These are phyloP conservation scores for Fusarium brevicatenulatum DNA, from an alignment of 2,329 filamentous ascomycete genomes.

Conservation along the genomic window DNA sequence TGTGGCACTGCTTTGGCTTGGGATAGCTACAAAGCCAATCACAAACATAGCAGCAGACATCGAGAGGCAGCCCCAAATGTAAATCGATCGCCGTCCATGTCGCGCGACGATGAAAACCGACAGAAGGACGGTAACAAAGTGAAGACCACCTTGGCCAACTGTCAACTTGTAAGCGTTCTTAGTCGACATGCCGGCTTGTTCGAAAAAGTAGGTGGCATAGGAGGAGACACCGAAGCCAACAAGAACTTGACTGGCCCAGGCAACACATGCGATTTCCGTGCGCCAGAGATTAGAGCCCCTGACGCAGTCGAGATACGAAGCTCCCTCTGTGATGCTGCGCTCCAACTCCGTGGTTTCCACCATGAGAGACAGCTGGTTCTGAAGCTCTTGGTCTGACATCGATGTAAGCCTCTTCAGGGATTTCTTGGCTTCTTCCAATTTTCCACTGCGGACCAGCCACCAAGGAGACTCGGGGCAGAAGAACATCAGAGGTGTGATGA, in stretches of 20 bases:
- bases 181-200: background rate
- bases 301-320: conserved; percentile 51
- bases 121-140: background rate
- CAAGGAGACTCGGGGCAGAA: conserved; percentile 50
- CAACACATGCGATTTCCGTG: conserved; percentile 53
- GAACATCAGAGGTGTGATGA: conserved; percentile 42
- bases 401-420: background rate
- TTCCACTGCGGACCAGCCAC: conserved; percentile 45
- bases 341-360: conserved; percentile 50
- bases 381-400: background rate
- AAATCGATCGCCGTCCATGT: background rate
- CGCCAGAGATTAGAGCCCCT: conserved; percentile 53
- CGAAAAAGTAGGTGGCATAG: background rate
- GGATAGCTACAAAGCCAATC: background rate
- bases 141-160: background rate
- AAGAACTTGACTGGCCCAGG: background rate
- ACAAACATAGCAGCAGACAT: background rate
- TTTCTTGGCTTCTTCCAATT: background rate
- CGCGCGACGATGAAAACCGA: background rate
- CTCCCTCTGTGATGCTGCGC: background rate
- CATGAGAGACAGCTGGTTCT: conserved; percentile 52
- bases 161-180: background rate
- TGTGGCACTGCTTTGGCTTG: background rate
- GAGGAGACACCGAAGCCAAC: background rate
- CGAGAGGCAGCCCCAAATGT: background rate